phyloP scores from a whole-genome alignment of 768 basidiomycete genomes.

The Lanmaoa pseudosensibilis region DNA sequence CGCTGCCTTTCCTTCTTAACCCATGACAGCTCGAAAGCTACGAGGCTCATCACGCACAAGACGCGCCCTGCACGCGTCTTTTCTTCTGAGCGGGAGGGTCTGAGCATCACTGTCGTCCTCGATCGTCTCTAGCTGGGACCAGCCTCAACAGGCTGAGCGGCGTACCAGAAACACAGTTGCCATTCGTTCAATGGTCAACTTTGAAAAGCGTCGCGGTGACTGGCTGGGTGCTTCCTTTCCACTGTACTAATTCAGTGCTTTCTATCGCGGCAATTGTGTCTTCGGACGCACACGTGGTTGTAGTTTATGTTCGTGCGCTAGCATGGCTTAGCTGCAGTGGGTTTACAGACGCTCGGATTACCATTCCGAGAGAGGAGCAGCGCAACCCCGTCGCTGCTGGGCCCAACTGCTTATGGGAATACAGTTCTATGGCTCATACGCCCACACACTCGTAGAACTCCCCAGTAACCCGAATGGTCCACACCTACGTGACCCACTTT shows the following conservation, averaged over 20 bases:
- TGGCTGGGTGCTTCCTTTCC: conserved; percentile 19
- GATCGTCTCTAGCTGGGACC: conserved; percentile 32
- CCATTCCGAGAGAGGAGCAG: conserved; percentile 1
- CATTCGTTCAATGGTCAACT: conserved; percentile 13
- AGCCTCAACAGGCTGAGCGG: conserved; percentile 27
- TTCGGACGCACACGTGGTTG: conserved; percentile 10
- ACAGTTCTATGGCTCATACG: neutral
- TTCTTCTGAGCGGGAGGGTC: conserved; percentile 36
- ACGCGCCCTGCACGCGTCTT: conserved; percentile 15
- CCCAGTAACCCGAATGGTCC: no score
- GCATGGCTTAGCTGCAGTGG: neutral
- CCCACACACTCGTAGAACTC: neutral
- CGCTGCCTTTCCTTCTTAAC: neutral
- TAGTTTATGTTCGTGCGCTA: neutral
- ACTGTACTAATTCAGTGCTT: neutral
- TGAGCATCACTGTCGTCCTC: conserved; percentile 31
- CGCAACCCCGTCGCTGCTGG: neutral
- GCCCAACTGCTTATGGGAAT: neutral
- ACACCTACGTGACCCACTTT: neutral
- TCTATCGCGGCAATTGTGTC: conserved; percentile 25
- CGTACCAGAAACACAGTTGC: conserved; percentile 33
- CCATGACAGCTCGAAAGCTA: conserved; percentile 31
- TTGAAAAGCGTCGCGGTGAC: conserved; percentile 32
- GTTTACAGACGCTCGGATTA: neutral
- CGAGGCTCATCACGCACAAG: conserved; percentile 32